Evolutionary conservation across 352 stramenopile genomes (phyloP), one percentile per base, ranked within the genome.

Genomic region (Pythium graminicola): DNA sequence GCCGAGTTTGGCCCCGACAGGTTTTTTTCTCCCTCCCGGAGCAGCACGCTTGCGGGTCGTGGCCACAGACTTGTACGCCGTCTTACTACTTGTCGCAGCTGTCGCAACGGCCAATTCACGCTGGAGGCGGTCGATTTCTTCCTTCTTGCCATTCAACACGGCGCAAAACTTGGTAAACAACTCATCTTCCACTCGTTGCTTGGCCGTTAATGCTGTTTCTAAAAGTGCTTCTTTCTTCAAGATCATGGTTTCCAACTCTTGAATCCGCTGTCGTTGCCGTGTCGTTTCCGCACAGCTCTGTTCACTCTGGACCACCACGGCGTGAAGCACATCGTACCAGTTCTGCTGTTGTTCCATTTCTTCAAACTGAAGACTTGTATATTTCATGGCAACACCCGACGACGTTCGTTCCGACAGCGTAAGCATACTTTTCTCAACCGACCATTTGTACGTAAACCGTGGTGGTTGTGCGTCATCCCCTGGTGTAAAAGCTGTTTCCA

Each of bases 141-240:
- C 70, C 51, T 85, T 85, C 64, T 85, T 83, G 16, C 67, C 62
- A 29, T 83, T 82, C 41, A 85, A 41, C 27, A 83, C 69, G 4
- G 61, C 61, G 20, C 69, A 81, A 36, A 81, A 85, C 8, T 69
- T 69, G 6, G 50, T 33, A 17, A 83, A 65, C 13, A 82, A 43
- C 36, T 64, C 22, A 28, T 85, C 58, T 35, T 85, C 70, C 6
- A 62, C 33, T 19, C 50, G 50, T 42, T 85, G 74, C 54, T 83
- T 83, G 19, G 64, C 62, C 6, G 22, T 17, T 32, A 85, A 17
- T 24, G 70, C 67, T 8, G 45, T 55, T 23, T 80, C 72, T 46
- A 85, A 58, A 23, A 81, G 22, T 14, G 26, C 33, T 38, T 85
- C 74, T 49, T 85, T 85, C 39, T 62, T 63, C 17, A 41, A 42